These are phyloP conservation scores for Glutinoglossum americanum DNA, from an alignment of 495 filamentous ascomycete genomes.

Conservation along the genomic window DNA sequence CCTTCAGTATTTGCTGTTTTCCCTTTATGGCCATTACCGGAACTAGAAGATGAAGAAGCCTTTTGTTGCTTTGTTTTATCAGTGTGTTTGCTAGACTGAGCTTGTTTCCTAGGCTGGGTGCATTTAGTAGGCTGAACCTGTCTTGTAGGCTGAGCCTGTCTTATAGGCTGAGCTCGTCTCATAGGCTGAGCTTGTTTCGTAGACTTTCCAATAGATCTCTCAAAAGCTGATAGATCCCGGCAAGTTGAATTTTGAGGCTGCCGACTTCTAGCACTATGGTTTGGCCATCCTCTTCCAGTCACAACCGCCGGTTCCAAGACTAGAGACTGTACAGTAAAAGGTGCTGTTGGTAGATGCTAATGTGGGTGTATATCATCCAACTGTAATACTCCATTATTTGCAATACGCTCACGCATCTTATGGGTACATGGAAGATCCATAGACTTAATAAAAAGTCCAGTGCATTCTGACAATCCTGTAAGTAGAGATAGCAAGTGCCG, in stretches of 20 bases:
- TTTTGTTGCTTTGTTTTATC: background rate
- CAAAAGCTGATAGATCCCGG: background rate
- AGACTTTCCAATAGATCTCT: background rate
- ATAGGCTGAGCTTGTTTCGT: background rate
- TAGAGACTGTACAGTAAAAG: background rate
- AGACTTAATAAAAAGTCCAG: background rate
- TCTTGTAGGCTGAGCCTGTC: background rate
- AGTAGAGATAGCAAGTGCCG: background rate
- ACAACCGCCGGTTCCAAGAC: background rate
- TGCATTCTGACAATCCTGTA: background rate
- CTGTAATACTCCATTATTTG: background rate
- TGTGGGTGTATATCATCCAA: background rate
- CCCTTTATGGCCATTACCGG: background rate
- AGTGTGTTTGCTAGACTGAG: background rate
- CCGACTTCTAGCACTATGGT: background rate
- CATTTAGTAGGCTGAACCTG: background rate
- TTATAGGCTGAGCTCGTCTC: background rate
- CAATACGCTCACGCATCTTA: background rate
- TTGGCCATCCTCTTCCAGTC: background rate
- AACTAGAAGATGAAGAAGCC: background rate
- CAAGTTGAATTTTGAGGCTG: background rate
- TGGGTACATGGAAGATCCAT: conserved; percentile 2
- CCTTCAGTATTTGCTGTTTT: background rate
- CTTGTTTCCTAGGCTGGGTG: background rate
- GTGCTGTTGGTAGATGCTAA: background rate